phyloP scores from a whole-genome alignment of 2,329 filamentous ascomycete genomes.

The Thielaviopsis euricoi region DNA sequence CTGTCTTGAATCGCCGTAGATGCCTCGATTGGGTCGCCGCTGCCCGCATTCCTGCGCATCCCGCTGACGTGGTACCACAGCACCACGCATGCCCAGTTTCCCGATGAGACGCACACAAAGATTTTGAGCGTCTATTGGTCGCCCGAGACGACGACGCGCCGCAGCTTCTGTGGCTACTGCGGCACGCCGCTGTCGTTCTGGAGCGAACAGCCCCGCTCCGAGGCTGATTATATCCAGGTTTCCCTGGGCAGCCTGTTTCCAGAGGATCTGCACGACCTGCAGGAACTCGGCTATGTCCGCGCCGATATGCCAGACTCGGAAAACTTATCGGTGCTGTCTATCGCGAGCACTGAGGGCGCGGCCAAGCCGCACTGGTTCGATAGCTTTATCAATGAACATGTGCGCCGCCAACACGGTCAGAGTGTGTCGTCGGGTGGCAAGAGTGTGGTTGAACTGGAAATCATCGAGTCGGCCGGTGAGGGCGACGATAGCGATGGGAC shows the following conservation, averaged over 20 bases:
- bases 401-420: neutral
- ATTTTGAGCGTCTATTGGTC: slow-evolving; percentile 55
- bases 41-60: slow-evolving; percentile 69
- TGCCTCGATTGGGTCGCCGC: slow-evolving; percentile 51
- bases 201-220: slow-evolving; percentile 54
- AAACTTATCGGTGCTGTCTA: slow-evolving; percentile 14
- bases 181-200: slow-evolving; percentile 74
- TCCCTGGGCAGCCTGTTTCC: slow-evolving; percentile 61
- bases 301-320: slow-evolving; percentile 12
- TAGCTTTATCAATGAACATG: neutral
- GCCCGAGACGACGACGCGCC: slow-evolving; percentile 40
- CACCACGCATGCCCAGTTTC: slow-evolving; percentile 56
- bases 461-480: neutral
- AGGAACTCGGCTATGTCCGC: slow-evolving; percentile 59
- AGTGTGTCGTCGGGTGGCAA: neutral
- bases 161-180: slow-evolving; percentile 83
- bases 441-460: neutral
- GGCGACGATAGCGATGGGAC: neutral
- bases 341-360: slow-evolving; percentile 12
- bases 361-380: neutral
- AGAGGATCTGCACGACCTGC: slow-evolving; percentile 55
- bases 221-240: slow-evolving; percentile 65
- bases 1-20: slow-evolving; percentile 23
- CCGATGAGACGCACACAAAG: slow-evolving; percentile 53
- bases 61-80: slow-evolving; percentile 69